Evolutionary conservation across 352 stramenopile species (phyloP), one percentile per base, ranked within the genome.

Genomic region (Phytophthora pseudosyringae): DNA sequence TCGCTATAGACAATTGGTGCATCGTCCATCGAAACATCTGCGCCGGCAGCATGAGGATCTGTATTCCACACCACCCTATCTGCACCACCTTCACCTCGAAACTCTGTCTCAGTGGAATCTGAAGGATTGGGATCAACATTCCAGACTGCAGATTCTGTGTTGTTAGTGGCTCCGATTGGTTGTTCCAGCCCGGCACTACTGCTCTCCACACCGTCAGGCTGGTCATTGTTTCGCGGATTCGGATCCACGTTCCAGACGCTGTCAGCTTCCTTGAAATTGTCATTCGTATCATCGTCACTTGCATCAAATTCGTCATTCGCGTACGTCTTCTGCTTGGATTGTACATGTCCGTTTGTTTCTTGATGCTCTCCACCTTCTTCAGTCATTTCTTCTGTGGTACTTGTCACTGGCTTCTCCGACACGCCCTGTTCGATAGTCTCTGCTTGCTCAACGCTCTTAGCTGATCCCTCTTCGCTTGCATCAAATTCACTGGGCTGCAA

Each of bases 221-320:
- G 25, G 13, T 41, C 10, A 13, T 35, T 44, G 3, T 28, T 33
- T 2, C 46, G 15, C 7, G 52, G 48, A 26, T 21, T 62, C 13
- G 65, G 65, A 50, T 67, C 53, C 35, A 61, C 4, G 25, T 73
- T 73, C 66, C 66, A 73, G 49, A 58, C 25, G 6, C 21, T 53
- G 16, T 36, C 33, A 29, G 29, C 15, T 29, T 43, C 55, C 5
- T 57, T 55, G 2, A n/a, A 25, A 5, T 43, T 32, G 31, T 43
- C 29, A 41, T 53, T 21, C 21, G n/a, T 36, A 28, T 56, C 59
- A 13, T 57, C 53, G 6, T 44, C 52, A 44, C 31, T 59, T 8
- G 52, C 64, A 33, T 81, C 63, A 41, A 83, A 83, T 13, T 73
- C 51, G 7, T 81, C 69, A 4, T 78, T 62, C 10, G 79, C 72